These are phyloP conservation scores for Guadua angustifolia DNA, from an alignment of 176 grass and related monocot genomes.

Conservation along the genomic window DNA sequence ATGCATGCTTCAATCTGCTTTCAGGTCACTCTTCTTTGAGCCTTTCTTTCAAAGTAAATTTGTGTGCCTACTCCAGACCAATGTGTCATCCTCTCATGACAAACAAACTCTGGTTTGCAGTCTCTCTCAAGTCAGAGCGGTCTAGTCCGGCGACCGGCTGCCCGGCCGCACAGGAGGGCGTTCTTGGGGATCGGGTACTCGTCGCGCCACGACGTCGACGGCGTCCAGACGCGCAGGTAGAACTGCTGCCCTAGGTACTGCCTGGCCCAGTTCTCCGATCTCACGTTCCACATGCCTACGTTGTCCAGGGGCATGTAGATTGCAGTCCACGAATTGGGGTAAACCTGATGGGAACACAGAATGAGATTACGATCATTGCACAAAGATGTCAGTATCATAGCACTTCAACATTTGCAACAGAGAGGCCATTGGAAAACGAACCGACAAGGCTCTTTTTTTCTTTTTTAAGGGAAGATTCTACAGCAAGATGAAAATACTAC, in stretches of 20 bases:
- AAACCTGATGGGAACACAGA: constrained; percentile 65
- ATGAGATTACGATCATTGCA: neutral
- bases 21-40: constrained; percentile 22
- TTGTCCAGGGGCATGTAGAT: constrained; percentile 95
- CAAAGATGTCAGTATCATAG: neutral
- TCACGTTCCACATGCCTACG: constrained; percentile 88
- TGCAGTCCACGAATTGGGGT: constrained; percentile 82
- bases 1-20: constrained; percentile 19
- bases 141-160: constrained; percentile 67
- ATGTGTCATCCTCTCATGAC: constrained; percentile 74
- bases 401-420: no score
- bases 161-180: constrained; percentile 82
- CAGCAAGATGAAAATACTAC: neutral
- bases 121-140: constrained; percentile 43
- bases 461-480: neutral
- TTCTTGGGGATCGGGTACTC: constrained; percentile 88
- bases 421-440: neutral
- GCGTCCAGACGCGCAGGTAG: constrained; percentile 83
- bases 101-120: constrained; percentile 26
- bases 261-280: constrained; percentile 81
- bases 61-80: constrained; percentile 36
- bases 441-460: neutral
- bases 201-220: constrained; percentile 80
- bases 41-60: neutral
- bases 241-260: constrained; percentile 94